These are phyloP conservation scores for Collybia mongolica DNA, from an alignment of 768 basidiomycete genomes.

Conservation along the genomic window DNA sequence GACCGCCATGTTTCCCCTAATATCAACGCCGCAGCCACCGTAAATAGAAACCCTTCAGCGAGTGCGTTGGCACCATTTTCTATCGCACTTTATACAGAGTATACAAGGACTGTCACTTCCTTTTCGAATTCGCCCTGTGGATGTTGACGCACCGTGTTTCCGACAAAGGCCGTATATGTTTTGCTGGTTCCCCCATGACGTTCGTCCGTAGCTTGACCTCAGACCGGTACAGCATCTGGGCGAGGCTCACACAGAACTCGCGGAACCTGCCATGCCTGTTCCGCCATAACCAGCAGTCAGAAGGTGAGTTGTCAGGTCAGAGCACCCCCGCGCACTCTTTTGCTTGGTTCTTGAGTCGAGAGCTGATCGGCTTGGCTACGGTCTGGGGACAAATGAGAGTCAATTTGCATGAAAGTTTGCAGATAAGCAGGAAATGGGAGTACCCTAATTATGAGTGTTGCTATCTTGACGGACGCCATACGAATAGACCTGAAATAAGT, in stretches of 20 bases:
- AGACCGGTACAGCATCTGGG: constrained; percentile 73
- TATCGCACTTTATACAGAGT: constrained; percentile 54
- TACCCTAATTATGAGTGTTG: constrained; percentile 66
- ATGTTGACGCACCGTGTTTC: constrained; percentile 57
- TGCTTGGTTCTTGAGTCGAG: constrained; percentile 66
- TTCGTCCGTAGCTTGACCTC: constrained; percentile 73
- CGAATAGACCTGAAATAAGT: not conserved
- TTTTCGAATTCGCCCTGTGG: not conserved
- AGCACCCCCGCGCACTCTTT: constrained; percentile 49
- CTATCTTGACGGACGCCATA: constrained; percentile 78
- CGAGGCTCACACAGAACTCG: constrained; percentile 65
- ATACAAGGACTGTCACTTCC: not conserved
- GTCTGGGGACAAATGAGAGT: constrained; percentile 43
- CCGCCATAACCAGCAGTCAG: not conserved
- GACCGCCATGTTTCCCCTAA: constrained; percentile 76
- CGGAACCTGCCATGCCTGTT: constrained; percentile 74
- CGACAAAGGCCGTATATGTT: constrained; percentile 71
- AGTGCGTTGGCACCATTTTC: constrained; percentile 84
- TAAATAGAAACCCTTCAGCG: constrained; percentile 83
- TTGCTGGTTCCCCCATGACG: constrained; percentile 75
- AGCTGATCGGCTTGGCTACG: constrained; percentile 80
- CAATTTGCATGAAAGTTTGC: not conserved
- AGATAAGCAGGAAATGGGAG: not conserved
- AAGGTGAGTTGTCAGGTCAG: not conserved
- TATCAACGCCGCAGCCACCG: constrained; percentile 72